A percentile compares a stretch with the other conserved stretches of the same genome.
These are phyloP conservation scores for Tetrahymena thermophila DNA, from an alignment of 73 alveolate species.

Conservation along the genomic window DNA sequence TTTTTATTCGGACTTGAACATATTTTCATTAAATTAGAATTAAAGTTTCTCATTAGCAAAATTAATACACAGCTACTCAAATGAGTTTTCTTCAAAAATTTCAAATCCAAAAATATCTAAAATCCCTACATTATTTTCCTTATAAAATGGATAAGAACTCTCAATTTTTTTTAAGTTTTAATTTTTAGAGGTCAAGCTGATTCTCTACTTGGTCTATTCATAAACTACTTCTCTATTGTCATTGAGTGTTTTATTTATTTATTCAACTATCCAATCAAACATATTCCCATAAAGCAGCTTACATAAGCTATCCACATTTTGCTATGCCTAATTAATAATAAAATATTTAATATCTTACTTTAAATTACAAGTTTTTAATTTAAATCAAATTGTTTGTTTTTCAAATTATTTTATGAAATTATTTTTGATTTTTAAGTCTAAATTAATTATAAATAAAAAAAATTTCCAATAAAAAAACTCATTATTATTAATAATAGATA, in stretches of 20 bases:
- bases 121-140: conserved; percentile 69
- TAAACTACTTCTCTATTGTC: background rate
- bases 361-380: too few relatives aligned
- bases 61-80: conserved; percentile 95
- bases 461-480: too few relatives aligned
- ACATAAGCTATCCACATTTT: conserved; percentile 65
- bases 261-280: conserved; percentile 69
- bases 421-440: too few relatives aligned
- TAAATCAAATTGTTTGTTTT: too few relatives aligned
- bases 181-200: background rate
- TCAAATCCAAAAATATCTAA: conserved; percentile 98
- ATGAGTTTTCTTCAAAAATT: conserved; percentile 85
- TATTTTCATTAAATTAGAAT: conserved; percentile 83
- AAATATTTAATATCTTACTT: background rate
- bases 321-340: background rate
- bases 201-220: conserved; percentile 28
- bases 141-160: background rate
- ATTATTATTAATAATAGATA: too few relatives aligned
- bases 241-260: conserved; percentile 57
- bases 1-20: conserved; percentile 75
- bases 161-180: conserved; percentile 7
- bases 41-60: conserved; percentile 96
- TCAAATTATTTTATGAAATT: too few relatives aligned
- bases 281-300: conserved; percentile 70
- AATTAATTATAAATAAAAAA: too few relatives aligned